Evolutionary conservation across 2,329 filamentous ascomycete species (phyloP), one percentile per base, ranked within the genome.

Genomic region (Penicillium sp.): DNA sequence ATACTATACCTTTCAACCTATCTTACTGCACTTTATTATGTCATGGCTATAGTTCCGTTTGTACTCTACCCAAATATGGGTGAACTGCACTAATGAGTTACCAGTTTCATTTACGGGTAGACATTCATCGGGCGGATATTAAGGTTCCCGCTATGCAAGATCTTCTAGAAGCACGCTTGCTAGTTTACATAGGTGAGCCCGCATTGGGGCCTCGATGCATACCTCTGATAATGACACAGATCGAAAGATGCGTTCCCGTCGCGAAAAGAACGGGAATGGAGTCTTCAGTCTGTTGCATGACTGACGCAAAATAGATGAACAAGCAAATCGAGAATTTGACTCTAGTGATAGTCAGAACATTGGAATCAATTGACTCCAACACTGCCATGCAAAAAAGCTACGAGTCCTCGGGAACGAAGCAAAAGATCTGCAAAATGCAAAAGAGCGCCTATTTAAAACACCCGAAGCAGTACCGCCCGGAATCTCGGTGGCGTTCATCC

Each of bases 11-110:
- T 19, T 8, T 2, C 6, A 4, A 1, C 10, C 19, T 22, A 22
- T 22, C 19, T 22, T 22, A 22, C 56, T 35, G 56, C 37, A 4
- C 48, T 45, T 35, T 40, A 52, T 19, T 58, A 49, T 28, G 46
- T 55, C 42, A 35, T 57, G 22, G 55, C 55, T 11, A 40, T 35
- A 13, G 10, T 52, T 26, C 51, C 51, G 51, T 52, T 40, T 16
- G 51, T 35, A 5, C n/a, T 8, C 4, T 40, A 22, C 8, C 22
- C 13, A 19, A n/a, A 13, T 4, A 1, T 26, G 5, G 3, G 13
- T 28, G 22, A 4, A 4, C 35, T 2, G 3, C 10, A 19, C 30
- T 38, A 16, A 37, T n/a, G 19, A 7, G 16, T 4, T 35, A 3
- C 2, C 16, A 52, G 51, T 3, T 52, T 52, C 51, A 26, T 38